Evolutionary conservation across 306 rosid species (phyloP).

Genomic region (Vigna nakashimae): DNA sequence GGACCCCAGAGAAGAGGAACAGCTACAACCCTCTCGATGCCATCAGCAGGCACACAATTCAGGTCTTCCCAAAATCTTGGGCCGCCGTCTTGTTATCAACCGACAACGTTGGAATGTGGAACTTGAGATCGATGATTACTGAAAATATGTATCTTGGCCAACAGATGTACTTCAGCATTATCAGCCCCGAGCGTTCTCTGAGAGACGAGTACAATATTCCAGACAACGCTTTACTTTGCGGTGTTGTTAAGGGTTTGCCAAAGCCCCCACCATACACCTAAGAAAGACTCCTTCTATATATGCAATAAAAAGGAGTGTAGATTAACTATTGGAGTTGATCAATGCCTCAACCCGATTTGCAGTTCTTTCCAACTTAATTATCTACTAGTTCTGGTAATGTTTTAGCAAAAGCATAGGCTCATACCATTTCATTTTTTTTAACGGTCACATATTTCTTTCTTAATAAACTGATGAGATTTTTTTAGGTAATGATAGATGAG

Average conservation of each 20-base stretch:
- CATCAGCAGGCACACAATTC: slow-evolving; percentile 70
- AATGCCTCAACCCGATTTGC: not conserved
- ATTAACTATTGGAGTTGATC: not conserved
- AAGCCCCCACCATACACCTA: slow-evolving; percentile 14
- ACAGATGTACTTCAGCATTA: slow-evolving; percentile 51
- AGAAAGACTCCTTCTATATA: not conserved
- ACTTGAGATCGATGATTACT: slow-evolving; percentile 49
- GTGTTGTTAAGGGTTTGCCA: slow-evolving; percentile 17
- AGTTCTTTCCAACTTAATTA: too few relatives aligned
- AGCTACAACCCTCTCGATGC: slow-evolving; percentile 69
- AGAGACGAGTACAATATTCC: not conserved
- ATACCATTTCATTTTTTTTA: not conserved
- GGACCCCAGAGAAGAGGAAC: slow-evolving; percentile 59
- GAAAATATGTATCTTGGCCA: slow-evolving; percentile 63
- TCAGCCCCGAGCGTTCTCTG: slow-evolving; percentile 42
- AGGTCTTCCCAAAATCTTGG: slow-evolving; percentile 69
- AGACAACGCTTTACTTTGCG: not conserved
- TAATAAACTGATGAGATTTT: too few relatives aligned
- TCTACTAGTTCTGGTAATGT: not conserved
- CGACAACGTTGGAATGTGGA: slow-evolving; percentile 73
- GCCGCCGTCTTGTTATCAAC: slow-evolving; percentile 55
- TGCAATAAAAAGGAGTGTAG: not conserved
- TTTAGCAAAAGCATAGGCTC: not conserved
- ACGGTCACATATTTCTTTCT: not conserved
- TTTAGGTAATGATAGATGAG: too few relatives aligned